Percentiles rank a stretch among this genome's conserved stretches.
phyloP scores from a whole-genome alignment of 768 basidiomycete genomes.

The Termitomyces sp. region DNA sequence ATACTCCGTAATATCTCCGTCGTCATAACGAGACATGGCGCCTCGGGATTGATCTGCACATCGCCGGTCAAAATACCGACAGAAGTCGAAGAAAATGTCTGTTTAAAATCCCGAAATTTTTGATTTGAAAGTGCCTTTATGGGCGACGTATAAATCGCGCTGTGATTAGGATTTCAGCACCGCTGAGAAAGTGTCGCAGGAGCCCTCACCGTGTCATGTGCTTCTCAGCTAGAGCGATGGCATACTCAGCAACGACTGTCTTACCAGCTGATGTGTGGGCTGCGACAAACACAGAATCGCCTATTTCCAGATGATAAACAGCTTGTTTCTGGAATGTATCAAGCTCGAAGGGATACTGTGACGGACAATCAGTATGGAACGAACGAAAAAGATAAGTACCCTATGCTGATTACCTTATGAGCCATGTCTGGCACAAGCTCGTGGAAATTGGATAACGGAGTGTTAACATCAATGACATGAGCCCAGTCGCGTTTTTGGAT shows the following conservation, averaged over 20 bases:
- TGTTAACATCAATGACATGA: conserved; percentile 92
- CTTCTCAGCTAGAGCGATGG: conserved; percentile 92
- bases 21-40: conserved; percentile 94
- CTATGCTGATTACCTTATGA: conserved; percentile 56
- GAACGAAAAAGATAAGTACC: neutral
- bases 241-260: conserved; percentile 98
- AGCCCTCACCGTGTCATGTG: conserved; percentile 91
- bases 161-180: conserved; percentile 25
- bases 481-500: conserved; percentile 94
- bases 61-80: conserved; percentile 98
- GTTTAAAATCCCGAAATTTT: conserved; percentile 98
- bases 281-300: conserved; percentile 98
- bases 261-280: conserved; percentile 99
- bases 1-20: conserved; percentile 98
- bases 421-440: conserved; percentile 97
- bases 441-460: conserved; percentile 82
- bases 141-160: conserved; percentile 97
- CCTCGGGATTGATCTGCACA: conserved; percentile 99
- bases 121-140: conserved; percentile 99
- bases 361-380: neutral
- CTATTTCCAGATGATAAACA: conserved; percentile 95
- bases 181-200: conserved; percentile 9
- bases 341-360: conserved; percentile 95
- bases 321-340: conserved; percentile 99
- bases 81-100: conserved; percentile 85